Percentiles rank a stretch among this genome's conserved stretches.
Conservation (phyloP, 495 filamentous ascomycete genomes). For the Collariella sp. region DNA sequence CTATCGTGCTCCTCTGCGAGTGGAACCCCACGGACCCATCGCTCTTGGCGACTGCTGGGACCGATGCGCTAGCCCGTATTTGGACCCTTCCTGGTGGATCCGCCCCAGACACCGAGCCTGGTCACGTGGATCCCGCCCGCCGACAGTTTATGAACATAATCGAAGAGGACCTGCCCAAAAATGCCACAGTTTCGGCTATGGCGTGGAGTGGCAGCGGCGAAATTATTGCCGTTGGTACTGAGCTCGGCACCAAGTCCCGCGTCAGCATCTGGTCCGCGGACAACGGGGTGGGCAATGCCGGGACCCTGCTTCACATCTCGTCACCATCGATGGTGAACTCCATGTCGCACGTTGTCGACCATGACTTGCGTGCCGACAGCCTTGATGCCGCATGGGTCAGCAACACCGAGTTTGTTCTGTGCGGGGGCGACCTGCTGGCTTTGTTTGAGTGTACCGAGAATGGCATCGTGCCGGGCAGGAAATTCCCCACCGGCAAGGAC, state of each 20-base stretch:
- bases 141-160: slow-evolving; percentile 33
- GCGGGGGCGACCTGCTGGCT: slow-evolving; percentile 46
- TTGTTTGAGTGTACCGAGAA: slow-evolving; percentile 31
- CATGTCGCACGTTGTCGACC: slow-evolving; percentile 33
- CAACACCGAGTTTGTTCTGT: slow-evolving; percentile 49
- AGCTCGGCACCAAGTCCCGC: slow-evolving; percentile 50
- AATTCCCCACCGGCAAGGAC: slow-evolving; percentile 35
- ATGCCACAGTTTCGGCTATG: slow-evolving; percentile 50
- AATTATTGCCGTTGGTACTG: slow-evolving; percentile 61
- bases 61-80: slow-evolving; percentile 68
- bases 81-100: slow-evolving; percentile 59
- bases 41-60: slow-evolving; percentile 63
- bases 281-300: slow-evolving; percentile 29
- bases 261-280: slow-evolving; percentile 60
- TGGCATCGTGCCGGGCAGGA: slow-evolving; percentile 31
- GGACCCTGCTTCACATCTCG: slow-evolving; percentile 44
- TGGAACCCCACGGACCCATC: slow-evolving; percentile 73
- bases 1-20: slow-evolving; percentile 56
- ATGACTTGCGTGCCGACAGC: slow-evolving; percentile 38
- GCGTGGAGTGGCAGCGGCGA: slow-evolving; percentile 64
- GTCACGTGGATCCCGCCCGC: slow-evolving; percentile 37
- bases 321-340: slow-evolving; percentile 32
- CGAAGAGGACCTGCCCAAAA: slow-evolving; percentile 38
- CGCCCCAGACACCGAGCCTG: slow-evolving; percentile 35
- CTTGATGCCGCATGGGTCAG: slow-evolving; percentile 55